These are phyloP conservation scores for Ephemerocybe angulata DNA, from an alignment of 768 basidiomycete species.

Conservation along the genomic window DNA sequence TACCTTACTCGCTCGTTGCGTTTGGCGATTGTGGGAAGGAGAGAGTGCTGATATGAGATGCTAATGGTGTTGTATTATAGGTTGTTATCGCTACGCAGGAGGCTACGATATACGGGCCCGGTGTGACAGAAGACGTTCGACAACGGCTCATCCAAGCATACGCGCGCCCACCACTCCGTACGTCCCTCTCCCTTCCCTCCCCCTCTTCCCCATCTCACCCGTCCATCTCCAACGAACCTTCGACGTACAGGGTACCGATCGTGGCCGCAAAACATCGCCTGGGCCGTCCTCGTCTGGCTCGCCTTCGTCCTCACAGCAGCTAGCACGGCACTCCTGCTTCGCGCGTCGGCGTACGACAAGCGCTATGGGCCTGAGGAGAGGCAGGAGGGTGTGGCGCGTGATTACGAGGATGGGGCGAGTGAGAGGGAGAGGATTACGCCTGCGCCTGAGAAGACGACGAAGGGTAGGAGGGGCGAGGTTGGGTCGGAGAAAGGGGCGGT, in stretches of 20 bases:
- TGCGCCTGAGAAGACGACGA: too few species aligned
- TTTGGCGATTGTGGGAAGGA: too few species aligned
- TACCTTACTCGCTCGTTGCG: too few species aligned
- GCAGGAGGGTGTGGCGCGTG: too few species aligned
- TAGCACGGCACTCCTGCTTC: conserved; percentile 7
- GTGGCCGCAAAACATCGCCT: conserved; percentile 30
- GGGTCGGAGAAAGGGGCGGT: too few species aligned
- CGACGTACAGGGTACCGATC: conserved; percentile 24
- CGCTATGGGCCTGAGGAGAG: too few species aligned
- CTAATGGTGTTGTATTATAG: conserved; percentile 12
- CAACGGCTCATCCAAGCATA: conserved; percentile 18
- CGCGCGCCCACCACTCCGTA: conserved; percentile 26
- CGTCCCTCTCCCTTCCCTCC: neutral
- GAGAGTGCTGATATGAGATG: neutral
- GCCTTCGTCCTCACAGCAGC: conserved; percentile 24
- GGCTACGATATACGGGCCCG: conserved; percentile 25
- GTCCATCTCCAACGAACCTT: neutral
- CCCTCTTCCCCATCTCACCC: neutral
- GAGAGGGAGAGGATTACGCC: too few species aligned
- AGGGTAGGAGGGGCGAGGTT: too few species aligned
- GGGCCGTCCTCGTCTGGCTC: conserved; percentile 30
- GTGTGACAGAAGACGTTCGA: conserved; percentile 15
- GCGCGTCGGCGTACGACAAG: neutral
- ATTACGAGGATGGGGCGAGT: too few species aligned
- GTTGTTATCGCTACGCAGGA: conserved; percentile 25